These are phyloP conservation scores for Furcasterigmium sp. DNA, from an alignment of 2,329 filamentous ascomycete genomes.

Conservation along the genomic window DNA sequence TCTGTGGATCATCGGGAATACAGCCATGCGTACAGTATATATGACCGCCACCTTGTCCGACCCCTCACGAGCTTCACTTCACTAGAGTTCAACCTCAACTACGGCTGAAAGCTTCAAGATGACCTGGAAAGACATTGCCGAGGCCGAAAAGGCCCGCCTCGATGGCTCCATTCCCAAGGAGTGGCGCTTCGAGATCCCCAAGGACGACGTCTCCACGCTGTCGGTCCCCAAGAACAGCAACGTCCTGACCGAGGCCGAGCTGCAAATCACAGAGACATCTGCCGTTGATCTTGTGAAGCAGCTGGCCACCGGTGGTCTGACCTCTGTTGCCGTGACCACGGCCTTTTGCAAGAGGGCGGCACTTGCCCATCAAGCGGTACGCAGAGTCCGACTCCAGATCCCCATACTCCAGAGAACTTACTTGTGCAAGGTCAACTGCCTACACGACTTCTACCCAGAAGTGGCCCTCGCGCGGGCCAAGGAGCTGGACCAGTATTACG, in stretches of 20 bases:
- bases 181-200: slow-evolving; percentile 6
- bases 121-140: slow-evolving; percentile 2
- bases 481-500: slow-evolving; percentile 40
- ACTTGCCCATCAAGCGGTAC: slow-evolving; percentile 44
- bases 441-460: slow-evolving; percentile 47
- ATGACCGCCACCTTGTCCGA: no score
- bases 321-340: slow-evolving; percentile 23
- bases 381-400: slow-evolving; percentile 2
- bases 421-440: slow-evolving; percentile 23
- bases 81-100: no score
- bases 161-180: slow-evolving; percentile 5
- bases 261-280: slow-evolving; percentile 30
- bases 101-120: no score
- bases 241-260: slow-evolving; percentile 24
- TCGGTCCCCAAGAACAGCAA: slow-evolving; percentile 19
- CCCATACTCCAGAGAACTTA: neutral
- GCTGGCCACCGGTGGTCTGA: slow-evolving; percentile 21
- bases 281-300: slow-evolving; percentile 21
- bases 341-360: slow-evolving; percentile 46
- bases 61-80: no score
- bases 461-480: slow-evolving; percentile 40
- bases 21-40: no score
- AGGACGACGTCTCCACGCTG: slow-evolving; percentile 4
- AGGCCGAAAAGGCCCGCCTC: slow-evolving; percentile 1
- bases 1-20: no score